A percentile compares a stretch with the other conserved stretches of the same genome.
phyloP scores from a whole-genome alignment of 164 flowering plant genomes.

The Stephania cephalantha region DNA sequence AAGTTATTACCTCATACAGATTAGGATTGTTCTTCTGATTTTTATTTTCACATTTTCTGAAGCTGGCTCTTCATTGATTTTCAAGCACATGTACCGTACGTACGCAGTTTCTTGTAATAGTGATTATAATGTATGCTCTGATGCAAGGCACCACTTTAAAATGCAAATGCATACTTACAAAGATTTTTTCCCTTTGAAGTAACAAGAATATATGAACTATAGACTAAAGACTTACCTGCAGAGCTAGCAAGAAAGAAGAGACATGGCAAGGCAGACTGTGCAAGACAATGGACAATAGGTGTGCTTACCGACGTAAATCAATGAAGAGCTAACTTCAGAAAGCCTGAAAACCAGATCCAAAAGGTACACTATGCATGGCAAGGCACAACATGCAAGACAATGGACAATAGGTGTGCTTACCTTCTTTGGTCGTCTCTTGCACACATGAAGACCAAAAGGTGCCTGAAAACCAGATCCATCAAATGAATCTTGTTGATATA shows the following conservation, averaged over 20 bases:
- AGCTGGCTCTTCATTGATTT: not conserved
- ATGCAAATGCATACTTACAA: not conserved
- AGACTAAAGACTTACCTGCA: not conserved
- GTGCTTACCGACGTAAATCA: conserved; percentile 13
- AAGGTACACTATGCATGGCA: too few species aligned
- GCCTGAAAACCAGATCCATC: conserved; percentile 43
- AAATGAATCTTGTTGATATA: conserved; percentile 25
- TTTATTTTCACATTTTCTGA: not conserved
- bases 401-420: conserved; percentile 15
- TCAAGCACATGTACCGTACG: not conserved
- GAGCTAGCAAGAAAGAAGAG: not conserved
- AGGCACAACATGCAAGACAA: not conserved
- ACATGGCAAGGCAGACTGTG: not conserved
- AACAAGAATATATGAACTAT: not conserved
- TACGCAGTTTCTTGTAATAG: not conserved
- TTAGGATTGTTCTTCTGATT: not conserved
- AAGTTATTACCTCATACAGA: not conserved
- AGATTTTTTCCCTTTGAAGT: not conserved
- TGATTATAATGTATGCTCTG: too few species aligned
- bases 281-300: not conserved
- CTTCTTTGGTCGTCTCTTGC: conserved; percentile 35
- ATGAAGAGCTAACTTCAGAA: too few species aligned
- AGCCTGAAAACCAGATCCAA: too few species aligned
- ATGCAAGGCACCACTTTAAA: not conserved
- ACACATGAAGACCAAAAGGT: conserved; percentile 36